Evolutionary conservation across 306 rosid genomes (phyloP).

Genomic region (Urtica urens): DNA sequence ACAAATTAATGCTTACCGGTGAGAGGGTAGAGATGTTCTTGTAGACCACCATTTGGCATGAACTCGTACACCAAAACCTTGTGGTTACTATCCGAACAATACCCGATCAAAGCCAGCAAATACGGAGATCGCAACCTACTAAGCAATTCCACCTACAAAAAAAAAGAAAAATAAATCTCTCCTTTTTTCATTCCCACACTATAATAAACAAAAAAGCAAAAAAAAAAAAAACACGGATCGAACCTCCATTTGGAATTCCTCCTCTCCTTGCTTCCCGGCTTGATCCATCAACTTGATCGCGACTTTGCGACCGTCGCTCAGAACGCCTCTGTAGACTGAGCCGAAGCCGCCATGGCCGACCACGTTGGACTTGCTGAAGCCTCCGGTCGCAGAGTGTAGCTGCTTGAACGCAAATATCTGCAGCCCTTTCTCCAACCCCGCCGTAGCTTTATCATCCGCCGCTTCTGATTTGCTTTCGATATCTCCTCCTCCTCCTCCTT

Average conservation of each 20-base stretch:
- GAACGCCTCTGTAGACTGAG: constrained; percentile 75
- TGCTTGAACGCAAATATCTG: constrained; percentile 83
- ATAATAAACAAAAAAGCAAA: background rate
- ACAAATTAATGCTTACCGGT: constrained; percentile 38
- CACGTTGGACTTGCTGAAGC: constrained; percentile 86
- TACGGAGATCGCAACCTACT: constrained; percentile 70
- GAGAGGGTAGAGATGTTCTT: constrained; percentile 81
- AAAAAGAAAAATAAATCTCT: no score
- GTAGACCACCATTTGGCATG: constrained; percentile 83
- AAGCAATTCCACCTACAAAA: constrained; percentile 69
- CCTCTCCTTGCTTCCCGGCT: constrained; percentile 87
- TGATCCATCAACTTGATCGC: constrained; percentile 89
- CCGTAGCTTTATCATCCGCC: constrained; percentile 44
- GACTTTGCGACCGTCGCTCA: constrained; percentile 68
- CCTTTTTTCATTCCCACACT: background rate
- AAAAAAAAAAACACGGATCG: constrained; percentile 13
- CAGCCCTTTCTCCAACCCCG: constrained; percentile 44
- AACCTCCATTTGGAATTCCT: constrained; percentile 86
- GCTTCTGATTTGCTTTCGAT: constrained; percentile 34
- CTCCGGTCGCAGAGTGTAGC: constrained; percentile 78
- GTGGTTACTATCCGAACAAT: constrained; percentile 69
- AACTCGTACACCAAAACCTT: constrained; percentile 83
- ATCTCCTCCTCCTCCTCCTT: constrained; percentile 41
- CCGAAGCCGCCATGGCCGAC: constrained; percentile 89
- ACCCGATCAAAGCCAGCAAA: constrained; percentile 77